These are phyloP conservation scores for Neurospora africana DNA, from an alignment of 495 filamentous ascomycete genomes.

Conservation along the genomic window DNA sequence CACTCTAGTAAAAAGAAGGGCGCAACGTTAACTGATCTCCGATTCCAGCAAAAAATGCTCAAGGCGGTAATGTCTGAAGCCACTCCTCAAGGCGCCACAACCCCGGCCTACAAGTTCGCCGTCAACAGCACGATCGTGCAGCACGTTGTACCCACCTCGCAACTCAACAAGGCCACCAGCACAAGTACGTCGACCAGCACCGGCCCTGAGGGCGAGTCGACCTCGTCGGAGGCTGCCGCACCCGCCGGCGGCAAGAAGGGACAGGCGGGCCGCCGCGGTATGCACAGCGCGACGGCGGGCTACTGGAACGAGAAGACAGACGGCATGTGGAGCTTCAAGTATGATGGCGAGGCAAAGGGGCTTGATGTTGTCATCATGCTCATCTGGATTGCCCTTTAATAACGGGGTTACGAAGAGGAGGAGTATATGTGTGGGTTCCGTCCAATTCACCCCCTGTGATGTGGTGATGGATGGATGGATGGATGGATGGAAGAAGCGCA, in stretches of 20 bases:
- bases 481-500: background rate
- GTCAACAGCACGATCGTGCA: slow-evolving; percentile 98
- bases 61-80: slow-evolving; percentile 76
- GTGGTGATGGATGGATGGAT: background rate
- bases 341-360: slow-evolving; percentile 72
- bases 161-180: slow-evolving; percentile 41
- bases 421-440: background rate
- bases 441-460: background rate
- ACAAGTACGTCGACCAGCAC: slow-evolving; percentile 26
- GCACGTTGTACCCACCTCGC: slow-evolving; percentile 53
- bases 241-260: slow-evolving; percentile 38
- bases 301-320: slow-evolving; percentile 98
- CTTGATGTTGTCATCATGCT: slow-evolving; percentile 87
- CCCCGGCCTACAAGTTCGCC: slow-evolving; percentile 69
- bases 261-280: slow-evolving; percentile 72
- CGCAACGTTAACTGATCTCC: background rate
- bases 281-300: slow-evolving; percentile 90
- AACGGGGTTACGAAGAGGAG: background rate
- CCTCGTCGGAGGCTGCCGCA: slow-evolving; percentile 26
- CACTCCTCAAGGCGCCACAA: slow-evolving; percentile 40
- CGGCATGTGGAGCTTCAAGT: slow-evolving; percentile 97
- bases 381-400: slow-evolving; percentile 67
- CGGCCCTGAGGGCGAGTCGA: slow-evolving; percentile 25
- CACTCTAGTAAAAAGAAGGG: background rate
- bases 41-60: slow-evolving; percentile 67